phyloP scores from a whole-genome alignment of 805 yeast species.

The Kurtzmaniella fragi region DNA sequence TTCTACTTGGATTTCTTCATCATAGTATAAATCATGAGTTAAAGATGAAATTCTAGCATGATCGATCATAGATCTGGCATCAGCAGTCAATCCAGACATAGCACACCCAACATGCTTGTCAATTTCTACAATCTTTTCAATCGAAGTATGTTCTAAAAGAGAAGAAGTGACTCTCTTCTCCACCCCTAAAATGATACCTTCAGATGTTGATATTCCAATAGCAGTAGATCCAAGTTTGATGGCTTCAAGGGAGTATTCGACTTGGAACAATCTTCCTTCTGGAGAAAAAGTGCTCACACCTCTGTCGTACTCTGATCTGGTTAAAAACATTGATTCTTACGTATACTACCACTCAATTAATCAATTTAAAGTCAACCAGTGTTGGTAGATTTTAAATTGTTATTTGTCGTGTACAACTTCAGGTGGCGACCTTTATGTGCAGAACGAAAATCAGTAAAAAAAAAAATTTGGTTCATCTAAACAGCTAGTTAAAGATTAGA shows the following conservation, averaged over 20 bases:
- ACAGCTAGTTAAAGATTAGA: too few relatives aligned
- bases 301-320: conserved; percentile 99
- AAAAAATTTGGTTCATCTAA: too few relatives aligned
- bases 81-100: conserved; percentile 98
- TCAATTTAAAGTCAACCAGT: neutral
- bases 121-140: conserved; percentile 93
- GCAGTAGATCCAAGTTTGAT: conserved; percentile 97
- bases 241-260: conserved; percentile 95
- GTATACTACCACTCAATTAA: neutral
- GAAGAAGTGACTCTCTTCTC: conserved; percentile 96
- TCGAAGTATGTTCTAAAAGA: conserved; percentile 83
- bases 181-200: conserved; percentile 94
- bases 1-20: conserved; percentile 89
- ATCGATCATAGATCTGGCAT: conserved; percentile 97
- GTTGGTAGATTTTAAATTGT: neutral
- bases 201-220: conserved; percentile 90
- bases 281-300: conserved; percentile 99
- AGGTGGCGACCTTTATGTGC: too few relatives aligned
- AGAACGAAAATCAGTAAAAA: neutral
- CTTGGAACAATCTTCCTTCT: conserved; percentile 97
- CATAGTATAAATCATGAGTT: conserved; percentile 84
- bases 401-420: neutral
- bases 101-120: conserved; percentile 97
- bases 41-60: conserved; percentile 91
- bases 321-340: conserved; percentile 66